phyloP scores from a whole-genome alignment of 2,329 filamentous ascomycete species.

The Claviceps paspali region DNA sequence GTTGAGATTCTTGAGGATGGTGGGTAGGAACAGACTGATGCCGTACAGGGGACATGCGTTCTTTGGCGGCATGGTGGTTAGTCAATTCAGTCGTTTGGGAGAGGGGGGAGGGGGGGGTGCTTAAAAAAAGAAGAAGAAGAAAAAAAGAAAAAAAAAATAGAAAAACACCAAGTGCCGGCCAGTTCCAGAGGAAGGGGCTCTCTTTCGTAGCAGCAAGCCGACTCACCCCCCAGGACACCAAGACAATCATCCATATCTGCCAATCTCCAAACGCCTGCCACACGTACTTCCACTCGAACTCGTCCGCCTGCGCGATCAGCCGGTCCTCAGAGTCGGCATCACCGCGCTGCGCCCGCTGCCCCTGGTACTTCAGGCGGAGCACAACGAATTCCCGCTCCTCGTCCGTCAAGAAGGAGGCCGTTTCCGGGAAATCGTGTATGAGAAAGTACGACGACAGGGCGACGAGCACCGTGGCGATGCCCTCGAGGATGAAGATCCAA shows the following conservation, averaged over 20 bases:
- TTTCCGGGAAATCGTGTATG: constrained; percentile 69
- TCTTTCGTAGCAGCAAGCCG: not conserved
- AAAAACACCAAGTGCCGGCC: too few species aligned
- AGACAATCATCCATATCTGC: constrained; percentile 53
- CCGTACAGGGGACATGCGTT: constrained; percentile 39
- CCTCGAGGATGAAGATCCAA: constrained; percentile 57
- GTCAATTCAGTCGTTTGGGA: not conserved
- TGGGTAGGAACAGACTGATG: constrained; percentile 45
- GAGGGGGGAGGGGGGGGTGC: too few species aligned
- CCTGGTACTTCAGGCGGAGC: constrained; percentile 39
- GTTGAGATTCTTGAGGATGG: constrained; percentile 45
- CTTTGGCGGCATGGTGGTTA: constrained; percentile 13
- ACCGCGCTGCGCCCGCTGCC: too few species aligned
- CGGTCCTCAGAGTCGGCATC: constrained; percentile 5
- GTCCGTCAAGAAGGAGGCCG: constrained; percentile 56
- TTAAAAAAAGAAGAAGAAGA: too few species aligned
- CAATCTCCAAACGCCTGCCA: constrained; percentile 60
- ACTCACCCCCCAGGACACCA: constrained; percentile 50
- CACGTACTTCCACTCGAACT: constrained; percentile 62
- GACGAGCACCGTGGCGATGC: constrained; percentile 55
- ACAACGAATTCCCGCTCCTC: constrained; percentile 58
- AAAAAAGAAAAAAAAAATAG: too few species aligned
- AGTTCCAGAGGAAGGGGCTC: too few species aligned
- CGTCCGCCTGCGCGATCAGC: constrained; percentile 50
- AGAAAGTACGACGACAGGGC: constrained; percentile 53